Evolutionary conservation across 2,329 filamentous ascomycete species (phyloP).

Genomic region (Clarireedia hainanense): DNA sequence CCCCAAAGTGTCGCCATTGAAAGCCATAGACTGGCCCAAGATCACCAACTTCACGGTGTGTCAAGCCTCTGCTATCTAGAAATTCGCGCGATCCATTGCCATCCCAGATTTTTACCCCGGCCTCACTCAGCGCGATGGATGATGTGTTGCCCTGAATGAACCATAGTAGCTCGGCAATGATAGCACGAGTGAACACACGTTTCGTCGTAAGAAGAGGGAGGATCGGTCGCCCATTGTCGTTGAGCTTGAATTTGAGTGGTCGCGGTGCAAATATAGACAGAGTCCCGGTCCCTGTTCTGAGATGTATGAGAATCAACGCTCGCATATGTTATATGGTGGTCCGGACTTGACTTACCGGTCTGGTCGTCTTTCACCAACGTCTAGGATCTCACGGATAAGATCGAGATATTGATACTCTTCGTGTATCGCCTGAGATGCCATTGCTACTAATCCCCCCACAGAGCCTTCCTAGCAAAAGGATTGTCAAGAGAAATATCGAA

Average conservation of each 20-base stretch:
- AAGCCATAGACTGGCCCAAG: conserved; percentile 96
- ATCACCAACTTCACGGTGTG: conserved; percentile 77
- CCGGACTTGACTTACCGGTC: conserved; percentile 54
- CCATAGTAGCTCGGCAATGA: conserved; percentile 91
- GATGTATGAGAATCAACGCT: neutral
- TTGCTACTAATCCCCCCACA: no score
- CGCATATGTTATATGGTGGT: neutral
- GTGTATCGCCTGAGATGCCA: conserved; percentile 36
- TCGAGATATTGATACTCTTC: conserved; percentile 94
- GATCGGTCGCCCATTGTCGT: conserved; percentile 52
- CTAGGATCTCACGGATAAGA: conserved; percentile 77
- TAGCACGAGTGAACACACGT: conserved; percentile 85
- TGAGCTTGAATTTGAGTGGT: conserved; percentile 80
- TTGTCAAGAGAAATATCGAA: no score
- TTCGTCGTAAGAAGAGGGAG: conserved; percentile 95
- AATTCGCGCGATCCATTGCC: conserved; percentile 89
- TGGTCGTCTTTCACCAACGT: conserved; percentile 76
- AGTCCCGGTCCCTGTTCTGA: conserved; percentile 86
- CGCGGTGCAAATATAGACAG: conserved; percentile 80
- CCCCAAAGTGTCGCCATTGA: conserved; percentile 97
- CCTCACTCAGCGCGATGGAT: conserved; percentile 64
- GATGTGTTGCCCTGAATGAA: conserved; percentile 83
- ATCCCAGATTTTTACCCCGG: conserved; percentile 96
- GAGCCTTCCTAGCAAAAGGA: no score
- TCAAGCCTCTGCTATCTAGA: conserved; percentile 76